These are phyloP conservation scores for Magnusiomyces tetraspermus DNA, from an alignment of 1,139 yeast species.

Conservation along the genomic window DNA sequence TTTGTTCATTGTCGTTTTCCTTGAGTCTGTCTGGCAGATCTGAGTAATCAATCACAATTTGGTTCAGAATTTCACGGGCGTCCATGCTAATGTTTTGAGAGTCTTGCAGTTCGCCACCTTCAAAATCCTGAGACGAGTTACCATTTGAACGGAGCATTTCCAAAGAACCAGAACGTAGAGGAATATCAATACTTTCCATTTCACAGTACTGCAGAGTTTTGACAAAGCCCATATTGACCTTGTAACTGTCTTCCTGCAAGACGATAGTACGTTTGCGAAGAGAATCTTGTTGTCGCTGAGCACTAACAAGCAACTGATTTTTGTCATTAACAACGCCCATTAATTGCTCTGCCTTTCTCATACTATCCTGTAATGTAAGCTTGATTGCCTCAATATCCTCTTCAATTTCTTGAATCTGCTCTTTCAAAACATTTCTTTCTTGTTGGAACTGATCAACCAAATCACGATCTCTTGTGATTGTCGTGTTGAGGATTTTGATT, in stretches of 20 bases:
- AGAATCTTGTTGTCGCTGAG: constrained; percentile 13
- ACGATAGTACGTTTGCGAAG: constrained; percentile 32
- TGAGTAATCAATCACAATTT: constrained; percentile 49
- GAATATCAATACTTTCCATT: constrained; percentile 59
- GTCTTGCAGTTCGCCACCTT: constrained; percentile 18
- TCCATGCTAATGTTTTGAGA: constrained; percentile 5
- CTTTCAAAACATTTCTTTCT: constrained; percentile 22
- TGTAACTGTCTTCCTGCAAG: constrained; percentile 47
- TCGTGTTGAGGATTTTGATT: constrained; percentile 33
- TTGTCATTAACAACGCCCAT: constrained; percentile 3
- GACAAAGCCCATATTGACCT: constrained; percentile 48
- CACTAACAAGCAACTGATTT: constrained; percentile 9
- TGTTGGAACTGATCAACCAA: constrained; percentile 33
- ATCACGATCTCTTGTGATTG: constrained; percentile 32
- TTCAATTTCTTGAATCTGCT: constrained; percentile 20
- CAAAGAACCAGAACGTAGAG: constrained; percentile 51
- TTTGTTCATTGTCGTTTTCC: constrained; percentile 29
- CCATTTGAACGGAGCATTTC: constrained; percentile 40
- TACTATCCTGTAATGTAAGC: constrained; percentile 14
- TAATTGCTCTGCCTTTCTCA: background rate
- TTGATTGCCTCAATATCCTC: constrained; percentile 19
- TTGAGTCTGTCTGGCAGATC: constrained; percentile 40
- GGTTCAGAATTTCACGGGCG: constrained; percentile 29
- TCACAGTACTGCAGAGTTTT: constrained; percentile 64
- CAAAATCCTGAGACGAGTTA: constrained; percentile 32